Evolutionary conservation across 495 filamentous ascomycete genomes (phyloP).

Genomic region (Trichoderma orchidacearum): DNA sequence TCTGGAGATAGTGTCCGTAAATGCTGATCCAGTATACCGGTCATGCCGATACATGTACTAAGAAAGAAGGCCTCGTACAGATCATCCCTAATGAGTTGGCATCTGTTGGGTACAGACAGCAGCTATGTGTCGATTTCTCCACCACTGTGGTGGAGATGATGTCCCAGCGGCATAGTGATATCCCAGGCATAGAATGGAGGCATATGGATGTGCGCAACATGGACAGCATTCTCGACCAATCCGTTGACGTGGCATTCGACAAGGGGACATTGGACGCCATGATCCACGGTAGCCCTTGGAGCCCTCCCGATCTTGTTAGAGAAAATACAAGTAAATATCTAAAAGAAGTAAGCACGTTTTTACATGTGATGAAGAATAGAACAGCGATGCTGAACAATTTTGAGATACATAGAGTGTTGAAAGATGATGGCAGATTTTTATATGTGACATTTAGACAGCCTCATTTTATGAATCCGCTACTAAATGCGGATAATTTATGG

Average conservation of each 20-base stretch:
- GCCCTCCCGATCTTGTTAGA: conserved; percentile 37
- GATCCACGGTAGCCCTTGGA: conserved; percentile 44
- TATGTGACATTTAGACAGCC: conserved; percentile 47
- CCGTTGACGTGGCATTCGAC: conserved; percentile 44
- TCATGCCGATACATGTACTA: neutral
- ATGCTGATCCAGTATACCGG: neutral
- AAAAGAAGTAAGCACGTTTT: conserved; percentile 15
- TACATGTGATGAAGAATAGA: neutral
- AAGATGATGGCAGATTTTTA: conserved; percentile 36
- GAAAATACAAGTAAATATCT: conserved; percentile 38
- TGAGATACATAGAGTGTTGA: conserved; percentile 39
- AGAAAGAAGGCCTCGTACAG: conserved; percentile 13
- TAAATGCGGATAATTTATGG: conserved; percentile 31
- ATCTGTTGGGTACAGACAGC: conserved; percentile 33
- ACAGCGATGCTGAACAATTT: neutral
- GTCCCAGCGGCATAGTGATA: conserved; percentile 22
- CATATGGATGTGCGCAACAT: conserved; percentile 41
- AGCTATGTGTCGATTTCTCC: conserved; percentile 47
- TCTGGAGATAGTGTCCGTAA: conserved; percentile 42
- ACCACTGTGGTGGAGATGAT: conserved; percentile 36
- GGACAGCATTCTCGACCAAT: conserved; percentile 14
- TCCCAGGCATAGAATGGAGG: conserved; percentile 29
- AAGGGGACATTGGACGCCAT: conserved; percentile 51
- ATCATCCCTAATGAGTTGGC: conserved; percentile 35
- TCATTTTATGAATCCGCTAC: conserved; percentile 42